Percentiles rank a stretch among this genome's conserved stretches.
These are phyloP conservation scores for Digitaria exilis DNA, from an alignment of 202 grass and related monocot genomes.

Conservation along the genomic window DNA sequence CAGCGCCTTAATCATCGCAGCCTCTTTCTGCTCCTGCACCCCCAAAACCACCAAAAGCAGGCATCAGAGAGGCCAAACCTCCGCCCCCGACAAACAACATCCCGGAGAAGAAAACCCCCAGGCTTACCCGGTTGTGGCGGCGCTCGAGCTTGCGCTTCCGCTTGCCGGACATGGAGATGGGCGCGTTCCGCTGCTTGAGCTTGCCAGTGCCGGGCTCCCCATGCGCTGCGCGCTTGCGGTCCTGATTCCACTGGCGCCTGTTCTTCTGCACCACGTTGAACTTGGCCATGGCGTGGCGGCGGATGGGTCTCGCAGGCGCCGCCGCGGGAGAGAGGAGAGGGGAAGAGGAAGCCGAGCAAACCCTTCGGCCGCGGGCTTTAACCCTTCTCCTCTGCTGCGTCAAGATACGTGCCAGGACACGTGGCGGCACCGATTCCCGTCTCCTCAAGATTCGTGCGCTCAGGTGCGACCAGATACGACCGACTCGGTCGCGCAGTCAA, in stretches of 20 bases:
- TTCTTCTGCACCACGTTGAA: conserved; percentile 78
- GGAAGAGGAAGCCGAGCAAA: not conserved
- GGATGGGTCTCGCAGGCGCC: conserved; percentile 30
- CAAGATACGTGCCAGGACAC: conserved; percentile 23
- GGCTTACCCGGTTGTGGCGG: conserved; percentile 61
- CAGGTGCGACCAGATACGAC: too few relatives aligned
- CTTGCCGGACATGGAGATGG: conserved; percentile 83
- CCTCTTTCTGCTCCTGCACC: conserved; percentile 80
- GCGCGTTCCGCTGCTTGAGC: conserved; percentile 70
- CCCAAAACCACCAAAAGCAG: not conserved
- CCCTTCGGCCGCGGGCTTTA: conserved; percentile 35
- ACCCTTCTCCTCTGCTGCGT: not conserved
- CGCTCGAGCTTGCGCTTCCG: conserved; percentile 80
- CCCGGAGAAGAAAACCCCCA: not conserved
- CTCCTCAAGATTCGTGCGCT: not conserved
- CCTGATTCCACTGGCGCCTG: conserved; percentile 68
- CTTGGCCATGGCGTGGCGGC: conserved; percentile 71
- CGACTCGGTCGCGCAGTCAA: not conserved
- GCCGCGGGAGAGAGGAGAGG: not conserved
- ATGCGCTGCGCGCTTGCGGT: conserved; percentile 70
- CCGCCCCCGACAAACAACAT: not conserved
- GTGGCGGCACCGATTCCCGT: not conserved
- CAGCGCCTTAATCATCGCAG: conserved; percentile 69
- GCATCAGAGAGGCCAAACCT: not conserved
- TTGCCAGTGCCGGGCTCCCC: conserved; percentile 74